A percentile compares a stretch with the other conserved stretches of the same genome.
These are phyloP conservation scores for Parachaetomium inaequale DNA, from an alignment of 495 filamentous ascomycete genomes.

Conservation along the genomic window DNA sequence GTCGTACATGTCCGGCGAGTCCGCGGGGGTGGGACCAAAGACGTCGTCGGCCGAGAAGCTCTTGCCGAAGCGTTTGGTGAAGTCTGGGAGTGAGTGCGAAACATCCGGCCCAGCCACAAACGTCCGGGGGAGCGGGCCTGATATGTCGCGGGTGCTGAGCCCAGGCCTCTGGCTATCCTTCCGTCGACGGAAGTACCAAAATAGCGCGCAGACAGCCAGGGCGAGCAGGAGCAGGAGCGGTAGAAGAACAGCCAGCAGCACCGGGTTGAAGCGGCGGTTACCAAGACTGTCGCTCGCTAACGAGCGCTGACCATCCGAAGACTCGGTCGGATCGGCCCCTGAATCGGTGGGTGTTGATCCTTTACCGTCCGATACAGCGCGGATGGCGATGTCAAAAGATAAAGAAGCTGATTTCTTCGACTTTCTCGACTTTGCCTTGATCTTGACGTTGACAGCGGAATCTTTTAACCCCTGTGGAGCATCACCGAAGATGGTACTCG, in stretches of 20 bases:
- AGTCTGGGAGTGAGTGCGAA: slow-evolving; percentile 16
- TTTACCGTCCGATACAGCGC: slow-evolving; percentile 19
- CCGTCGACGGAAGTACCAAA: slow-evolving; percentile 29
- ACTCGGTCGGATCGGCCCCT: background rate
- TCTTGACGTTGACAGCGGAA: slow-evolving; percentile 43
- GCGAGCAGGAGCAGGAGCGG: slow-evolving; percentile 18
- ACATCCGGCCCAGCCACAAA: slow-evolving; percentile 22
- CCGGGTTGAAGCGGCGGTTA: slow-evolving; percentile 15
- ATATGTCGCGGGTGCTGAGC: slow-evolving; percentile 36
- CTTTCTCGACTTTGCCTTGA: slow-evolving; percentile 50
- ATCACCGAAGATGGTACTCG: slow-evolving; percentile 57
- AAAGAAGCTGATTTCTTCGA: slow-evolving; percentile 42
- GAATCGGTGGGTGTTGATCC: slow-evolving; percentile 10
- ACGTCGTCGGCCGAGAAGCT: slow-evolving; percentile 18
- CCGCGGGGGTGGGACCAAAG: slow-evolving; percentile 2
- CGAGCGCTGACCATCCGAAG: background rate
- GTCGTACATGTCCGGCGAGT: slow-evolving; percentile 37
- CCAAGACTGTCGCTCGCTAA: background rate
- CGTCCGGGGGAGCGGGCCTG: slow-evolving; percentile 39
- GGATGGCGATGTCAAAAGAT: slow-evolving; percentile 51
- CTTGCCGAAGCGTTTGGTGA: slow-evolving; percentile 24
- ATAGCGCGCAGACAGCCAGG: slow-evolving; percentile 18
- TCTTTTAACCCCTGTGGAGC: slow-evolving; percentile 46
- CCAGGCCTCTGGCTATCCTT: slow-evolving; percentile 7
- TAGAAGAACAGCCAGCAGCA: slow-evolving; percentile 23